These are phyloP conservation scores for Neoascochyta sp. DNA, from an alignment of 2,329 filamentous ascomycete genomes.

Conservation along the genomic window DNA sequence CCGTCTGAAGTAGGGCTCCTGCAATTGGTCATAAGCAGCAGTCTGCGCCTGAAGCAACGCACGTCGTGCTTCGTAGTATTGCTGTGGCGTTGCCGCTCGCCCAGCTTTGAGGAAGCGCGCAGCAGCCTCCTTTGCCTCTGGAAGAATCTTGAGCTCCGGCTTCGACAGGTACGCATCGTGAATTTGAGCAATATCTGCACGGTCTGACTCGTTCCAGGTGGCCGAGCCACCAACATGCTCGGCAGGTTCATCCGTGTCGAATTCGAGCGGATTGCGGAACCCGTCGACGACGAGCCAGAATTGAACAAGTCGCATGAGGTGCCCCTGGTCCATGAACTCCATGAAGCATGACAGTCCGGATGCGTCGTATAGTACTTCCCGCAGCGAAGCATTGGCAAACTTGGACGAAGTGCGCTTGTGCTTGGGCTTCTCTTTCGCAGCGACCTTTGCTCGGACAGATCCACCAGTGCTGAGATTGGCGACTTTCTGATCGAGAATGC, in stretches of 20 bases:
- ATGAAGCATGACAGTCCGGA: constrained; percentile 96
- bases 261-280: constrained; percentile 88
- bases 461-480: constrained; percentile 70
- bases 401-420: constrained; percentile 53
- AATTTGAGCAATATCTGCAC: constrained; percentile 84
- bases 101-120: constrained; percentile 76
- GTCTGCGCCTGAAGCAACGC: constrained; percentile 81
- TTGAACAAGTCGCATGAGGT: constrained; percentile 83
- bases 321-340: constrained; percentile 97
- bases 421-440: constrained; percentile 39
- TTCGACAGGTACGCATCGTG: constrained; percentile 83
- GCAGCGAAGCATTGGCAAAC: constrained; percentile 70
- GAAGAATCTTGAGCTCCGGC: constrained; percentile 73
- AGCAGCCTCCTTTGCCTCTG: constrained; percentile 65
- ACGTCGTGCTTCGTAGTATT: constrained; percentile 78
- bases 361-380: constrained; percentile 83
- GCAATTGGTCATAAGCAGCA: constrained; percentile 77
- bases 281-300: constrained; percentile 99
- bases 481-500: constrained; percentile 85
- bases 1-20: constrained; percentile 70
- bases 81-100: constrained; percentile 67
- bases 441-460: constrained; percentile 41
- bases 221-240: constrained; percentile 49
- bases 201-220: constrained; percentile 78
- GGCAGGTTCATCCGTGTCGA: constrained; percentile 65